Evolutionary conservation across 345 rosid genomes (phyloP), one percentile per base, ranked within the genome.

Genomic region (Gynandropsis gynandra): DNA sequence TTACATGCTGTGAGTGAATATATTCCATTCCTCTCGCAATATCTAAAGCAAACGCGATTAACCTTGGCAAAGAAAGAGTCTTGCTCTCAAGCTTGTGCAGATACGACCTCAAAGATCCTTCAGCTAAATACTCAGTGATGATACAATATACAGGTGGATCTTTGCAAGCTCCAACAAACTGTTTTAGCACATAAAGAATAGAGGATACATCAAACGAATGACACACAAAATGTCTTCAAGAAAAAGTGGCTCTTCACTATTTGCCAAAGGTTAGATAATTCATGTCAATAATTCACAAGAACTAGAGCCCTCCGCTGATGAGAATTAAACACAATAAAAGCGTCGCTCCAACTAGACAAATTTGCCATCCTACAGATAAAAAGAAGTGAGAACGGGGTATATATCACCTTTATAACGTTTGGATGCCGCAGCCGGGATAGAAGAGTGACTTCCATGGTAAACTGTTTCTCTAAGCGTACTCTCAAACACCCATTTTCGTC

Each of bases 11-110:
- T 13, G 89, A 79, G 61, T 87, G 96, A 17, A 84, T 69, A 47
- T 81, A 87, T 38, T 78, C 89, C 89, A 87, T 84, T 55, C 94
- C 96, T 16, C 66, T 81, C 10, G 96, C 96, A 59, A 87, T 72
- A 46, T 84, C 94, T 32, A 87, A 67, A 55, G 85, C 85, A 44
- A 80, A 60, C 18, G 66, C 48, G 18, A 77, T 64, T 21, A 81
- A 43, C 61, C 76, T 78, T 53, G 54, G 46, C 52, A 87, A 45
- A 47, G 93, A 76, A 49, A 84, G 79, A 4, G 78, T 39, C 59
- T 69, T 80, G 9, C 54, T 63, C 71, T 81, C 82, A 12, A 83
- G 80, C 71, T 77, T 81, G 57, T 80, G 96, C 52, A 87, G 65
- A 72, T 72, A 78, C 16, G 83, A 85, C 66, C 96, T 80, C 74